Percentiles rank a stretch among this genome's conserved stretches.
These are phyloP conservation scores for Apophysomyces variabilis DNA, from an alignment of 371 early-diverging fungal species.

Conservation along the genomic window DNA sequence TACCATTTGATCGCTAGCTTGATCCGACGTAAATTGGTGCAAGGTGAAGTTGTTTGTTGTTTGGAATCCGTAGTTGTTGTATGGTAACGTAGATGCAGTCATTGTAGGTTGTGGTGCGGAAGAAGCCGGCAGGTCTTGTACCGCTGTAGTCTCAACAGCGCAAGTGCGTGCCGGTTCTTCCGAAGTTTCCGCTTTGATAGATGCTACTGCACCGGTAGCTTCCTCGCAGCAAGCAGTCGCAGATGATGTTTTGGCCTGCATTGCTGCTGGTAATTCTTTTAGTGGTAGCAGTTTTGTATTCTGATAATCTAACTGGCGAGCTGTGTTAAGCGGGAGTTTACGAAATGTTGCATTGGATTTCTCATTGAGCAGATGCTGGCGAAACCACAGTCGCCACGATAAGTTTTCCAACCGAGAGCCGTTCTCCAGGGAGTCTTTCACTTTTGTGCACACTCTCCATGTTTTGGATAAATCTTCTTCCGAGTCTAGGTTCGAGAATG, in stretches of 20 bases:
- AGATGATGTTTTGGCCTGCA: constrained; percentile 6
- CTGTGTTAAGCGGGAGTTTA: constrained; percentile 41
- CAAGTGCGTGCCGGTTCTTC: background rate
- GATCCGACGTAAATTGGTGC: constrained; percentile 53
- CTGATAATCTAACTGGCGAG: constrained; percentile 42
- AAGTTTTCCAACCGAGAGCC: constrained; percentile 89
- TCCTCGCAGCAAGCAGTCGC: constrained; percentile 7
- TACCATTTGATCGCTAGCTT: constrained; percentile 48
- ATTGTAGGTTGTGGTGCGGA: background rate
- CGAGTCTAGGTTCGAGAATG: constrained; percentile 71
- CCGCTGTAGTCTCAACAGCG: background rate
- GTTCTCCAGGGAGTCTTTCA: constrained; percentile 86
- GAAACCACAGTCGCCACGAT: constrained; percentile 87
- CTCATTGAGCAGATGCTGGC: constrained; percentile 59
- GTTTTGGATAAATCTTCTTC: constrained; percentile 76
- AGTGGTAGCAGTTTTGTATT: constrained; percentile 27
- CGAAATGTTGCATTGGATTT: constrained; percentile 36
- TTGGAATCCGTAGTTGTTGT: constrained; percentile 5
- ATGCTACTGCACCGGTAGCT: constrained; percentile 7
- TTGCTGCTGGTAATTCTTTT: constrained; percentile 16
- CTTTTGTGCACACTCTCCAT: constrained; percentile 88
- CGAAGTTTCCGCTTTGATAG: constrained; percentile 15
- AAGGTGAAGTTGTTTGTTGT: constrained; percentile 37
- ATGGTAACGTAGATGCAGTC: background rate
- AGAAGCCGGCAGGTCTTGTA: background rate